Evolutionary conservation across 495 filamentous ascomycete genomes (phyloP).

Genomic region (Daldinia decipiens): DNA sequence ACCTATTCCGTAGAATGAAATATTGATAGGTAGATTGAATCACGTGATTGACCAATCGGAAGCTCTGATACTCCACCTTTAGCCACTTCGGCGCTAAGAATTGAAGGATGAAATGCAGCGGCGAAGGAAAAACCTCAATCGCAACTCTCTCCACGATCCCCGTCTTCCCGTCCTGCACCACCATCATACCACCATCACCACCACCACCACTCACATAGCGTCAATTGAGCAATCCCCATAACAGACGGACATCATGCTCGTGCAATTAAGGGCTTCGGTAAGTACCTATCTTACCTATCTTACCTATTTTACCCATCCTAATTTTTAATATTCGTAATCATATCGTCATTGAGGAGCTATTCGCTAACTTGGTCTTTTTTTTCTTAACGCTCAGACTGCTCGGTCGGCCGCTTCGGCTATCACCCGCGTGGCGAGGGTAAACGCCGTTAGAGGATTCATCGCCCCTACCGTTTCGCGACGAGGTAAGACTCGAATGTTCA

Average conservation of each 20-base stretch:
- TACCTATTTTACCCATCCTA: neutral
- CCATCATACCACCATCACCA: conserved; percentile 16
- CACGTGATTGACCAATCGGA: conserved; percentile 11
- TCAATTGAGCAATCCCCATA: conserved; percentile 43
- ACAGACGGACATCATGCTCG: conserved; percentile 47
- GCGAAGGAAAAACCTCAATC: conserved; percentile 38
- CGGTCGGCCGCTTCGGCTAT: conserved; percentile 76
- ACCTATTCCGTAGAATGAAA: too few relatives aligned
- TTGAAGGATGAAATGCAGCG: conserved; percentile 21
- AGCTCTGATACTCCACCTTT: conserved; percentile 18
- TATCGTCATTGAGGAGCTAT: conserved; percentile 7
- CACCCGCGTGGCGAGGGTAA: conserved; percentile 78
- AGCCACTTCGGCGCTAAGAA: conserved; percentile 31
- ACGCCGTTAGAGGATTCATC: conserved; percentile 83
- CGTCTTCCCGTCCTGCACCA: conserved; percentile 17
- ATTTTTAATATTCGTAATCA: neutral
- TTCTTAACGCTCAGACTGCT: conserved; percentile 61
- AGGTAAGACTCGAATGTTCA: conserved; percentile 63
- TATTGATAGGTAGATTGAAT: neutral
- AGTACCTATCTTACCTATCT: conserved; percentile 1
- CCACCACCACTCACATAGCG: conserved; percentile 11
- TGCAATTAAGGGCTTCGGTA: conserved; percentile 44
- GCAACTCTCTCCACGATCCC: conserved; percentile 14
- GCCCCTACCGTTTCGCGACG: conserved; percentile 75
- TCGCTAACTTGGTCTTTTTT: conserved; percentile 39